Conservation (phyloP, 2,329 filamentous ascomycete species). For the Ophidiomyces ophidiicola region DNA sequence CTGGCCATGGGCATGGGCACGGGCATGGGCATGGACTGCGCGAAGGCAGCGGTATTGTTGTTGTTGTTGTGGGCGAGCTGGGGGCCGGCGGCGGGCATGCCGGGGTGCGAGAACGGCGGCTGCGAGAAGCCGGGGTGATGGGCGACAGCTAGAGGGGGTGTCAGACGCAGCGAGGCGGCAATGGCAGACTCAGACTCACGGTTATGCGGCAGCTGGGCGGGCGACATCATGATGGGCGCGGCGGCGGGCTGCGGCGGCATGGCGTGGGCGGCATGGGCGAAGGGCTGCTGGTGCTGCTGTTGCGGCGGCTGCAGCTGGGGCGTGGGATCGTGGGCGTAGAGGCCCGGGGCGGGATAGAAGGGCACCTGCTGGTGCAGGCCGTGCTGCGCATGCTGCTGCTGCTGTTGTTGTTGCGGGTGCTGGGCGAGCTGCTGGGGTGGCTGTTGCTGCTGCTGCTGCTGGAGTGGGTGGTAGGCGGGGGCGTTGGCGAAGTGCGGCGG, state of each 20-base stretch:
- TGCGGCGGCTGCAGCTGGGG: conserved; percentile 7
- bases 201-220: conserved; percentile 13
- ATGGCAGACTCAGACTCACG: conserved; percentile 5
- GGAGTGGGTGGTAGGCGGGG: conserved; percentile 10
- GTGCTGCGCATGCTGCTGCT: conserved; percentile 13
- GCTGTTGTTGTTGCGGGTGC: conserved; percentile 8
- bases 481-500: conserved; percentile 15
- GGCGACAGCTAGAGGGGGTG: conserved; percentile 3
- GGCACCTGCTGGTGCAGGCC: conserved; percentile 9
- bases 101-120: conserved; percentile 10
- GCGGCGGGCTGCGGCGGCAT: conserved; percentile 14
- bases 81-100: conserved; percentile 13
- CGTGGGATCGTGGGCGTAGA: no score
- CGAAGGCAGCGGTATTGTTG: conserved; percentile 9
- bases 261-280: conserved; percentile 11
- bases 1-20: conserved; percentile 12
- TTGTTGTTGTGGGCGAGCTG: conserved; percentile 13
- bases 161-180: background rate
- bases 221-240: conserved; percentile 16
- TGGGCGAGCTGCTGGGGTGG: conserved; percentile 8
- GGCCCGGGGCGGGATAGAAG: conserved; percentile 6
- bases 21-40: conserved; percentile 12
- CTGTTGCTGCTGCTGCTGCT: conserved; percentile 9
- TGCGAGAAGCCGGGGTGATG: conserved; percentile 10
- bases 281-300: conserved; percentile 12